Evolutionary conservation across 495 filamentous ascomycete species (phyloP).

Genomic region (Oleoguttula mirabilis): DNA sequence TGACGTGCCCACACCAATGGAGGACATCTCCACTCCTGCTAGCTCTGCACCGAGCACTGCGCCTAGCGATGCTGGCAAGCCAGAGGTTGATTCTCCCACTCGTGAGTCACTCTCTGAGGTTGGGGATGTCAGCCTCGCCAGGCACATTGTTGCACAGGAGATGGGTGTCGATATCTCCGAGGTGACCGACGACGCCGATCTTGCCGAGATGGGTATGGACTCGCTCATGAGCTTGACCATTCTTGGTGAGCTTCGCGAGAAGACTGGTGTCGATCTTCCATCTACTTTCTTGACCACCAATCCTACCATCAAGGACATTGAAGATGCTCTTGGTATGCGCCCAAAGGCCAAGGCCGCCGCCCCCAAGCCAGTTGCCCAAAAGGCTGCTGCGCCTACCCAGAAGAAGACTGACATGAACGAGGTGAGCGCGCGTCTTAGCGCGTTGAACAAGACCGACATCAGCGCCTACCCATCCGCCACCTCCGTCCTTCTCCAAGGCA

Average conservation of each 20-base stretch:
- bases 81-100: constrained; percentile 14
- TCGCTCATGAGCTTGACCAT: constrained; percentile 37
- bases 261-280: constrained; percentile 34
- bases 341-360: constrained; percentile 24
- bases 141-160: constrained; percentile 34
- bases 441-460: constrained; percentile 25
- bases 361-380: constrained; percentile 11
- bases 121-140: constrained; percentile 28
- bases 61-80: constrained; percentile 29
- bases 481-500: constrained; percentile 43
- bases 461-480: constrained; percentile 34
- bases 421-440: constrained; percentile 28
- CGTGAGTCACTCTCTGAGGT: constrained; percentile 14
- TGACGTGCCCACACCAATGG: constrained; percentile 29
- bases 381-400: constrained; percentile 2
- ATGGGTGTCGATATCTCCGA: constrained; percentile 35
- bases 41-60: constrained; percentile 30
- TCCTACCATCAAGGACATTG: constrained; percentile 33
- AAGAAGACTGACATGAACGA: constrained; percentile 27
- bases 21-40: constrained; percentile 26
- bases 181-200: constrained; percentile 31
- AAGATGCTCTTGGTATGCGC: constrained; percentile 36
- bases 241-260: constrained; percentile 33
- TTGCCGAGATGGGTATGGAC: constrained; percentile 36
- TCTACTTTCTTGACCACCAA: constrained; percentile 34